A percentile compares a stretch with the other conserved stretches of the same genome.
phyloP scores from a whole-genome alignment of 1,284 basidiomycete genomes.

The Tilletia setariae region DNA sequence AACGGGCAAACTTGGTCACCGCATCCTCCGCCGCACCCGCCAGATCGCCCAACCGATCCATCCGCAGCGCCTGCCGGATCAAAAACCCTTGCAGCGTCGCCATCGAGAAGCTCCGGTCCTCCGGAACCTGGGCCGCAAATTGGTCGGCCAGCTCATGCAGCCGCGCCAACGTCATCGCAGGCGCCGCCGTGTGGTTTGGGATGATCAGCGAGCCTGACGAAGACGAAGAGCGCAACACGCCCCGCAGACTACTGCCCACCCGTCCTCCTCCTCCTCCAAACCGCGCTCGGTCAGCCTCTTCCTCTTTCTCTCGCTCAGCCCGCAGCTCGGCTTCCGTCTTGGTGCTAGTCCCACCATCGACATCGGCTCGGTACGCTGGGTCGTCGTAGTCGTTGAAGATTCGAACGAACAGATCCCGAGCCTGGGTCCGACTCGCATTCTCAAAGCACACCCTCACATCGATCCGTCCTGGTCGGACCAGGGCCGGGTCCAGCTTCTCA shows the following conservation, averaged over 20 bases:
- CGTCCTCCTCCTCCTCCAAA: background rate
- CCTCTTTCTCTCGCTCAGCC: slow-evolving; percentile 1
- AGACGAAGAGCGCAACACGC: background rate
- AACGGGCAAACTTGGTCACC: background rate
- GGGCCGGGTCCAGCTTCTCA: slow-evolving; percentile 6
- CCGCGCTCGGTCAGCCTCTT: background rate
- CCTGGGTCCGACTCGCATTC: slow-evolving; percentile 4
- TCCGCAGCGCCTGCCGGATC: slow-evolving; percentile 12
- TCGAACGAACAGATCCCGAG: slow-evolving; percentile 5
- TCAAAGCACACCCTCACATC: slow-evolving; percentile 9
- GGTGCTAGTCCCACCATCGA: background rate
- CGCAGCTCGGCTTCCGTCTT: background rate
- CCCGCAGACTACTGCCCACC: background rate
- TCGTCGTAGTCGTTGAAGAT: slow-evolving; percentile 15
- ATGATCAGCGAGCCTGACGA: background rate
- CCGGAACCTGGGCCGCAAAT: background rate
- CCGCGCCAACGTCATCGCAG: background rate
- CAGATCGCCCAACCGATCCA: slow-evolving; percentile 12
- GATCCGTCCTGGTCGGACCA: slow-evolving; percentile 8
- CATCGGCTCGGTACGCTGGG: background rate
- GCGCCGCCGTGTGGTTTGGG: background rate
- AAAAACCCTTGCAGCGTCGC: slow-evolving; percentile 14
- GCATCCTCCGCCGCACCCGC: slow-evolving; percentile 4
- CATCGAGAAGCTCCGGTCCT: slow-evolving; percentile 10
- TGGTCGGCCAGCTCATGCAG: background rate